These are phyloP conservation scores for Leccinum sublutescens DNA, from an alignment of 768 basidiomycete species.

Conservation along the genomic window DNA sequence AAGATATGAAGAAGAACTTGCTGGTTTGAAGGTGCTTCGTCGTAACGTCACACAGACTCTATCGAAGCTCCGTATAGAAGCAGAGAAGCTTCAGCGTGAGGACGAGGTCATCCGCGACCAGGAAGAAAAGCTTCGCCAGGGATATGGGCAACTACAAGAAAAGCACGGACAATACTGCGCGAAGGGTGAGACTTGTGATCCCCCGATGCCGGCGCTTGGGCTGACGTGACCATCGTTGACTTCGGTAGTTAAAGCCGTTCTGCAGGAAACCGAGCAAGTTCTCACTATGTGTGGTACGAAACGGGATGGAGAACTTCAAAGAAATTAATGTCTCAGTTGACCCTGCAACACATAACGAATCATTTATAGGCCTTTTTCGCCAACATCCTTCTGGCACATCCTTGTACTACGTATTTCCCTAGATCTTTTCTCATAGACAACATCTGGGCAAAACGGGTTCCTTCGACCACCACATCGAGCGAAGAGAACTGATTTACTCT, in stretches of 20 bases:
- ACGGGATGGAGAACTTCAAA: conserved; percentile 31
- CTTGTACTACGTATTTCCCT: neutral
- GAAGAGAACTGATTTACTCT: neutral
- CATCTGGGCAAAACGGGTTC: neutral
- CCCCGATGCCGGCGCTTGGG: neutral
- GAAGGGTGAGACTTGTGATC: conserved; percentile 33
- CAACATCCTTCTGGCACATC: neutral
- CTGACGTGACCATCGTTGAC: conserved; percentile 9
- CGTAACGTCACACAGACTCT: conserved; percentile 46
- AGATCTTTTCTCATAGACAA: neutral
- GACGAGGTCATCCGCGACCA: conserved; percentile 41
- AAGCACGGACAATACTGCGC: conserved; percentile 42
- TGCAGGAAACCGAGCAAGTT: conserved; percentile 47
- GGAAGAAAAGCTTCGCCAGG: conserved; percentile 39
- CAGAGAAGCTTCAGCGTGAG: conserved; percentile 41
- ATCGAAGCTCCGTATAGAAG: conserved; percentile 38
- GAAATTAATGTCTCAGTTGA: neutral
- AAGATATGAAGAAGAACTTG: conserved; percentile 61
- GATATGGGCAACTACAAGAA: conserved; percentile 40
- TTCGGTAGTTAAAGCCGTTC: conserved; percentile 37
- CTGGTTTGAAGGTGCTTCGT: conserved; percentile 55
- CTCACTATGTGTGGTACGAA: conserved; percentile 45
- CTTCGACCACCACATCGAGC: neutral
- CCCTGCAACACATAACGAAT: neutral
- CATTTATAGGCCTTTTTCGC: neutral